Base-by-base conservation (phyloP, 345 rosid genomes). In the Dovyalis caffra region DNA sequence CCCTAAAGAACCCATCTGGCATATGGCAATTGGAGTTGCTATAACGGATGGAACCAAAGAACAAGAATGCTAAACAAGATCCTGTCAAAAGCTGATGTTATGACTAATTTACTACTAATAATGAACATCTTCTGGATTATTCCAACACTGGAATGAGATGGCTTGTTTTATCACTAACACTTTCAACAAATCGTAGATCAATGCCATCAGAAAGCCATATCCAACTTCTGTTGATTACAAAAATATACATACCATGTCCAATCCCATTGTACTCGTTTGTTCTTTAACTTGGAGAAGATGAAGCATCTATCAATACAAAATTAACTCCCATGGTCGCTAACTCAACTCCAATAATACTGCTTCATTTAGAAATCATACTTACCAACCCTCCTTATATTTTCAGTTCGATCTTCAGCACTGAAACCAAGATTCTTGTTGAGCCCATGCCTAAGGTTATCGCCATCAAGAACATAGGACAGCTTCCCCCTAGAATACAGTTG, bases 311-410 rank as follows among this genome's bases (percentile, higher is more conserved):
- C 28, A 5, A 71, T 33, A 15, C 11, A 62, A 35, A 58, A 45
- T 29, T 21, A 31, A 64, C 29, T 18, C 12, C 64, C 25, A 69
- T 8, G n/a, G 32, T 26, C 34, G 1, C 1, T 15, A 43, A 49
- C 49, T 28, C 68, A 63, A 38, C 12, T 38, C 28, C 60, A 31
- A 28, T 16, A 16, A 5, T 5, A 45, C 31, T 38, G 49, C 23
- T 69, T 72, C 53, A 15, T 68, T 26, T 53, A 21, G 49, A 29
- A 45, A 63, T 57, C 64, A 80, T 72, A 83, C 97, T 76, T 76
- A 95, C 99, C 99, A 31, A 95, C 97, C 57, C 99, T 89, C 35
- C 99, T 90, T 66, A 91, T 92, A 67, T 95, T 95, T 82, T 95
- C 97, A 26, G 90, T 84, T 76, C 99, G 91, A 74, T 95, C 97